A percentile compares a stretch with the other conserved stretches of the same genome.
phyloP scores from a whole-genome alignment of 768 basidiomycete species.

The Astraeus odoratus region DNA sequence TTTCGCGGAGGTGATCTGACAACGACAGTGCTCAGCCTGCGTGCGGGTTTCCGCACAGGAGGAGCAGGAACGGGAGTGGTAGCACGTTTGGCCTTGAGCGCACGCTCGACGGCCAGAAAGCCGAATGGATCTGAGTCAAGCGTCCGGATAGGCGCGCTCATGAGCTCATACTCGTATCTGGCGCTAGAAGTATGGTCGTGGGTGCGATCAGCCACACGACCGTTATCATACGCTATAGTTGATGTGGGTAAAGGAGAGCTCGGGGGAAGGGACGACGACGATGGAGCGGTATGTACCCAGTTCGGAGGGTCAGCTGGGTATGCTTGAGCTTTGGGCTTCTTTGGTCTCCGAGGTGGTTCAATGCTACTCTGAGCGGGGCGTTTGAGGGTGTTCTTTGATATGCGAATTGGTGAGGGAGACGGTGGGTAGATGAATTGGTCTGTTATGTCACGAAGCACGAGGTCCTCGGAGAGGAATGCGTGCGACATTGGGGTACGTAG shows the following conservation, averaged over 20 bases:
- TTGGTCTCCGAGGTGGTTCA: slow-evolving; percentile 26
- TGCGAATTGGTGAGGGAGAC: slow-evolving; percentile 23
- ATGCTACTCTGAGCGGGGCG: slow-evolving; percentile 4
- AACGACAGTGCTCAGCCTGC: slow-evolving; percentile 5
- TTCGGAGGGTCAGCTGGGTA: slow-evolving; percentile 27
- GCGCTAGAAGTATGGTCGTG: slow-evolving; percentile 3
- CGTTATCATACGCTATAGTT: slow-evolving; percentile 11
- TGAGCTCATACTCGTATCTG: slow-evolving; percentile 15
- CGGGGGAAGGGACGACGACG: slow-evolving; percentile 28
- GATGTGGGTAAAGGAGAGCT: slow-evolving; percentile 27
- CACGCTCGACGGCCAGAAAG: slow-evolving; percentile 47
- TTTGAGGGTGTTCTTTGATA: slow-evolving; percentile 15
- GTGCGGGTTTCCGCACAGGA: slow-evolving; percentile 5
- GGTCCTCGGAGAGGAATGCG: slow-evolving; percentile 14
- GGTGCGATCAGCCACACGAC: slow-evolving; percentile 1
- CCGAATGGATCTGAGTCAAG: slow-evolving; percentile 50
- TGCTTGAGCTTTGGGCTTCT: slow-evolving; percentile 25
- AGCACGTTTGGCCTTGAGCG: slow-evolving; percentile 38
- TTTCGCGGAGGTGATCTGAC: slow-evolving; percentile 17
- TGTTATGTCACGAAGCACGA: slow-evolving; percentile 25
- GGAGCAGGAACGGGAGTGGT: slow-evolving; percentile 5
- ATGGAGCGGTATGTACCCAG: slow-evolving; percentile 16
- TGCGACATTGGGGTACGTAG: slow-evolving; percentile 20
- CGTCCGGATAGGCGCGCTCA: slow-evolving; percentile 14
- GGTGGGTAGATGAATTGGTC: slow-evolving; percentile 30